Evolutionary conservation across 129 eudicot species (phyloP), one percentile per base, ranked within the genome.

Genomic region (Arctium lappa): DNA sequence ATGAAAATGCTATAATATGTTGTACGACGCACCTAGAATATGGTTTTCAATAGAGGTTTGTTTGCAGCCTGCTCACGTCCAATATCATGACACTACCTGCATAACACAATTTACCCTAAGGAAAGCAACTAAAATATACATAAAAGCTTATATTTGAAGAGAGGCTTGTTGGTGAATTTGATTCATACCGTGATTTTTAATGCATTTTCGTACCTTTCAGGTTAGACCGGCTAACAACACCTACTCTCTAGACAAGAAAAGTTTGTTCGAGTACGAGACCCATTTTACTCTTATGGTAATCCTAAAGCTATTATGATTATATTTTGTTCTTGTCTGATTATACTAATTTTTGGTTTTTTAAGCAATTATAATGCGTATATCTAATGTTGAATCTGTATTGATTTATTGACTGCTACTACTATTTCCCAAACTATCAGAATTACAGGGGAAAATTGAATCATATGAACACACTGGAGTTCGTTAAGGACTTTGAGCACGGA

Each of bases 201-300:
- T 53, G 31, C 46, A 6, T 38, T 65, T 72, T 72, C 6, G 56
- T 37, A n/a, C 16, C 44, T 33, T 86, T 81, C 94, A 96, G 99
- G 99, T 89, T 69, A 91, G 99, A 82, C 86, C 93, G 93, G 98
- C 99, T 63, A 93, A 93, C 79, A 96, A 96, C 78, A 32, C 87
- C 18, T 96, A 96, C 84, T 77, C 98, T 70, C 82, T 93, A 87
- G 99, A 96, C 77, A 84, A 86, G 82, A 89, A 84, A 79, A 96
- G 99, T 78, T 86, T 96, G 69, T 91, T 72, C 33, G 96, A 96
- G 81, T 96, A 96, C 36, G 98, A 96, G 87, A 96, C 98, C 30
- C 99, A 96, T 89, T 96, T 96, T 82, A 96, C 99, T n/a, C 98
- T 96, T 30, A 96, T 91, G 98, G 99, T 96, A 89, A 90, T 72